Conservation (phyloP, 768 basidiomycete genomes). For the Lactarius sp. region DNA sequence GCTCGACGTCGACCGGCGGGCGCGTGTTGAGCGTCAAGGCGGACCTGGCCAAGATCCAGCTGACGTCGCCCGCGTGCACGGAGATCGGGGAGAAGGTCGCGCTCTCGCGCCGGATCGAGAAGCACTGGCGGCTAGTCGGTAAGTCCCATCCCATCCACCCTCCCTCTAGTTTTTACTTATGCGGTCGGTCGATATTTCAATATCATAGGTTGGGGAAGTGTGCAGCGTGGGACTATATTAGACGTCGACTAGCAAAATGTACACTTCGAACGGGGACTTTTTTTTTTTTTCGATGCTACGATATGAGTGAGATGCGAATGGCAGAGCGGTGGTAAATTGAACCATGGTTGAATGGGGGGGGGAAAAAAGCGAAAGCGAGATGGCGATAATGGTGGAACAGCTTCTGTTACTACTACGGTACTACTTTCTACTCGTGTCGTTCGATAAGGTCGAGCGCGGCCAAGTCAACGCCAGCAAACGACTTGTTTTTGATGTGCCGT, state of each 20-base stretch:
- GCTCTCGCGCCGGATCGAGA: slow-evolving; percentile 89
- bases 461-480: slow-evolving; percentile 70
- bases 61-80: slow-evolving; percentile 93
- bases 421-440: background rate
- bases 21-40: slow-evolving; percentile 92
- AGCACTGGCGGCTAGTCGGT: slow-evolving; percentile 97
- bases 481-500: slow-evolving; percentile 59
- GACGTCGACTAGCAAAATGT: slow-evolving; percentile 54
- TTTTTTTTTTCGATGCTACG: background rate
- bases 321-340: background rate
- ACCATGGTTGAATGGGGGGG: too few species aligned
- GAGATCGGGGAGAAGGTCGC: slow-evolving; percentile 98
- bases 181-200: background rate
- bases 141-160: slow-evolving; percentile 33
- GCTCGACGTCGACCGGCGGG: slow-evolving; percentile 95
- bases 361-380: background rate
- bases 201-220: slow-evolving; percentile 61
- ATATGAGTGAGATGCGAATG: too few species aligned
- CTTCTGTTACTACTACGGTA: background rate
- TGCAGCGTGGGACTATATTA: slow-evolving; percentile 77
- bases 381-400: background rate
- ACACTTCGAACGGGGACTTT: background rate
- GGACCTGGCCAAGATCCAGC: slow-evolving; percentile 88
- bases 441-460: slow-evolving; percentile 58
- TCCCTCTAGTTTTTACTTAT: background rate